A percentile compares a stretch with the other conserved stretches of the same genome.
Evolutionary conservation across 169 alveolate species (phyloP).

Genomic region (Amoebophrya sp.): DNA sequence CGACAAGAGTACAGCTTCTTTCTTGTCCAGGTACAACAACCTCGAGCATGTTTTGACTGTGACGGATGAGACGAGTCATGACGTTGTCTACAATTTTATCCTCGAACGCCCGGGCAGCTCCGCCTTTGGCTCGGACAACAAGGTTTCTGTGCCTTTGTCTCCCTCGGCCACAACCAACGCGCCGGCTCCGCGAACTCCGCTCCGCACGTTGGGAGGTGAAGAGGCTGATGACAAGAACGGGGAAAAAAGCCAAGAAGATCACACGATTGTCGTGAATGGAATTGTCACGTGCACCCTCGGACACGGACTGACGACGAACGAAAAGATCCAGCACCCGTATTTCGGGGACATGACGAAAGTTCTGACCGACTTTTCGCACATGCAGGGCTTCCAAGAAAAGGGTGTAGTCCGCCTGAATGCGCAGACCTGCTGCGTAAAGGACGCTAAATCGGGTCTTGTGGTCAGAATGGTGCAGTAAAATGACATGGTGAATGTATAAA

Average conservation of each 20-base stretch:
- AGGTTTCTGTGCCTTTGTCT: not conserved
- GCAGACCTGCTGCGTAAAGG: not conserved
- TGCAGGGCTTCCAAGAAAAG: not conserved
- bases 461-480: not conserved
- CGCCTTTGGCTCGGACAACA: not conserved
- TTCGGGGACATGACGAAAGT: not conserved
- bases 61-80: no score
- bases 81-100: not conserved
- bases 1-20: no score
- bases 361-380: not conserved
- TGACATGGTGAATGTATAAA: no score
- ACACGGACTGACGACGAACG: not conserved
- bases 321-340: not conserved
- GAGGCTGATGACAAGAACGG: not conserved
- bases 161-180: not conserved
- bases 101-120: not conserved
- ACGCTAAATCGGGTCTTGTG: not conserved
- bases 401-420: not conserved
- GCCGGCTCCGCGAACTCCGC: no score
- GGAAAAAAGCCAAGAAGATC: not conserved
- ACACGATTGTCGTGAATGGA: not conserved
- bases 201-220: not conserved
- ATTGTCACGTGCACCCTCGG: not conserved
- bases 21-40: no score
- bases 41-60: no score